Evolutionary conservation across 495 filamentous ascomycete genomes (phyloP).

Genomic region (Pseudomonodictys pantanalensis): DNA sequence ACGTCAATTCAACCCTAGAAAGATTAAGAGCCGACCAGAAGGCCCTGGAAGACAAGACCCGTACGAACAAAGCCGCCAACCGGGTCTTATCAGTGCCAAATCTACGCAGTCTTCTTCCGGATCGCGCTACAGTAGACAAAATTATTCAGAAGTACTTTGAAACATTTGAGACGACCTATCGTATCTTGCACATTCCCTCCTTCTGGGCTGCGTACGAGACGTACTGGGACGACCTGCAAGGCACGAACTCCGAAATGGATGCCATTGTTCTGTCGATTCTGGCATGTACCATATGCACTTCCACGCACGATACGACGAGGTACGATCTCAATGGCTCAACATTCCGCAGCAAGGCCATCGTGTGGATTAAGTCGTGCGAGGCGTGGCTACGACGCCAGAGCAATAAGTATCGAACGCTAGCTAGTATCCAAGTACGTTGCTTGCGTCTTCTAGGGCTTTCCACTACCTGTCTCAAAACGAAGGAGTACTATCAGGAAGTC

Average conservation of each 20-base stretch:
- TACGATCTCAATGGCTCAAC: constrained; percentile 18
- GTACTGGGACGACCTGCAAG: constrained; percentile 3
- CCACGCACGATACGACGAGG: constrained; percentile 11
- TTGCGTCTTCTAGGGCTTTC: constrained; percentile 15
- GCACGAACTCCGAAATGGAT: constrained; percentile 1
- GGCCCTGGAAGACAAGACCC: constrained; percentile 3
- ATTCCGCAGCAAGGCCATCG: constrained; percentile 18
- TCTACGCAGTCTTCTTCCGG: constrained; percentile 15
- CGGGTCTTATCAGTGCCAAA: constrained; percentile 4
- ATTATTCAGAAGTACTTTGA: constrained; percentile 14
- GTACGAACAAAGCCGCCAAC: background rate
- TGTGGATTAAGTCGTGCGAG: constrained; percentile 28
- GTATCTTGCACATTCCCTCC: constrained; percentile 18
- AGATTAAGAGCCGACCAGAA: constrained; percentile 14
- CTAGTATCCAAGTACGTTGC: constrained; percentile 18
- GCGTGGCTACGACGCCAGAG: constrained; percentile 24
- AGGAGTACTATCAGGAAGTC: constrained; percentile 23
- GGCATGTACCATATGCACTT: constrained; percentile 24
- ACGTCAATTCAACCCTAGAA: constrained; percentile 11
- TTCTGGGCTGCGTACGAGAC: constrained; percentile 11
- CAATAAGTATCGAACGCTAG: constrained; percentile 26
- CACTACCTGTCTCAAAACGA: constrained; percentile 23
- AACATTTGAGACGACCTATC: constrained; percentile 27
- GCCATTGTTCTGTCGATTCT: constrained; percentile 17
- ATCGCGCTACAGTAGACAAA: constrained; percentile 8